A percentile compares a stretch with the other conserved stretches of the same genome.
Conservation (phyloP, 2,329 filamentous ascomycete genomes). For the Fusarium sp. region DNA sequence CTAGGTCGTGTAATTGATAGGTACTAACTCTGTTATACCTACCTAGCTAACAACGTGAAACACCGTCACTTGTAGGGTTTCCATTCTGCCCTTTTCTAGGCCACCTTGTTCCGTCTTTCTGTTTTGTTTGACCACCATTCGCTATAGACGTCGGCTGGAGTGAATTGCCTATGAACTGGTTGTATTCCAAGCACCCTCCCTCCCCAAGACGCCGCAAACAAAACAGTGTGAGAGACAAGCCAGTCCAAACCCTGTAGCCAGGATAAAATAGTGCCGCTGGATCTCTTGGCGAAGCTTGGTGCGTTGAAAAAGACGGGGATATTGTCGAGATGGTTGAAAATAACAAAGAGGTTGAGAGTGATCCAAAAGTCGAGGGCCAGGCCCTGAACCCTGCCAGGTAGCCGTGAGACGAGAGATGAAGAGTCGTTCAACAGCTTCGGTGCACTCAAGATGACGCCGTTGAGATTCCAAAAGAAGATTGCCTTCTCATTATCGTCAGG, state of each 20-base stretch:
- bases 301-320: conserved; percentile 44
- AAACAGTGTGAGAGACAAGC: not conserved
- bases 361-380: conserved; percentile 45
- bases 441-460: conserved; percentile 53
- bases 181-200: conserved; percentile 2
- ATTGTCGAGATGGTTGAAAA: conserved; percentile 47
- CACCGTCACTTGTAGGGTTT: not conserved
- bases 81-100: not conserved
- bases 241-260: not conserved
- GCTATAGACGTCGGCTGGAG: not conserved
- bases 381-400: conserved; percentile 24
- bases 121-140: not conserved
- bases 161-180: conserved; percentile 13
- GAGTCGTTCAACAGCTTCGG: conserved; percentile 10
- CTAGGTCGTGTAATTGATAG: too few relatives aligned
- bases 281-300: accelerated
- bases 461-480: conserved; percentile 63
- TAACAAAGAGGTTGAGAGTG: conserved; percentile 44
- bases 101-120: accelerated
- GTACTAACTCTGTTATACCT: too few relatives aligned
- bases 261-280: accelerated
- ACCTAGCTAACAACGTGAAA: not conserved
- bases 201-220: not conserved
- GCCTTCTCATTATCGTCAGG: conserved; percentile 59
- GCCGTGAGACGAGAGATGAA: not conserved